Evolutionary conservation across 2,329 filamentous ascomycete species (phyloP).

Genomic region (Stachybotrys echinatus): DNA sequence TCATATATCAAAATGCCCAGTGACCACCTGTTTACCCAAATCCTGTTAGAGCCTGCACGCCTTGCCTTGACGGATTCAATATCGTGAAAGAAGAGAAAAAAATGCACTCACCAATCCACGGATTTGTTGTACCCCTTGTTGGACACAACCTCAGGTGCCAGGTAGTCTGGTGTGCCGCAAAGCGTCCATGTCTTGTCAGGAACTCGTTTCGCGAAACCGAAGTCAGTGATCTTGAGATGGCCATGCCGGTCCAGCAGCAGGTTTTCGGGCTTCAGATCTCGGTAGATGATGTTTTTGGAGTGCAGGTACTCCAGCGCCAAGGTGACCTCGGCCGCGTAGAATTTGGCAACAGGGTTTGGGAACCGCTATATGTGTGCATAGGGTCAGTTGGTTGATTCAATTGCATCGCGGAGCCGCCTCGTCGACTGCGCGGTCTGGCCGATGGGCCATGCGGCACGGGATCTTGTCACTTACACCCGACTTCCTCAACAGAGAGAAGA

Average conservation of each 20-base stretch:
- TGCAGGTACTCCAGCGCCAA: slow-evolving; percentile 94
- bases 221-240: slow-evolving; percentile 95
- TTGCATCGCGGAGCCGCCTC: too few species aligned
- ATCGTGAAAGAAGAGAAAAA: not conserved
- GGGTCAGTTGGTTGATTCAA: too few species aligned
- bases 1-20: slow-evolving; percentile 97
- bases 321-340: slow-evolving; percentile 96
- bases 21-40: slow-evolving; percentile 82
- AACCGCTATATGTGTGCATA: slow-evolving; percentile 62
- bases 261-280: slow-evolving; percentile 95
- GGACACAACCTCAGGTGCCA: slow-evolving; percentile 96
- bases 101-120: slow-evolving; percentile 79
- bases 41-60: too few species aligned
- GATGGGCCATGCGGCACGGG: too few species aligned
- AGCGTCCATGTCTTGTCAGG: slow-evolving; percentile 99
- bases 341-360: slow-evolving; percentile 97
- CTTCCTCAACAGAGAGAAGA: slow-evolving; percentile 92
- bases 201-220: slow-evolving; percentile 96
- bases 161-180: slow-evolving; percentile 94
- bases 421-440: too few species aligned
- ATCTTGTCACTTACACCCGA: slow-evolving; percentile 75
- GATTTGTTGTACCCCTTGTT: slow-evolving; percentile 99
- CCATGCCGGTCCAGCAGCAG: slow-evolving; percentile 86
- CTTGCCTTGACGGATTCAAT: too few species aligned
- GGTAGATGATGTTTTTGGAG: slow-evolving; percentile 92